A percentile compares a stretch with the other conserved stretches of the same genome.
Conservation (phyloP, 768 basidiomycete genomes). For the Xerocomellus amylosporus region DNA sequence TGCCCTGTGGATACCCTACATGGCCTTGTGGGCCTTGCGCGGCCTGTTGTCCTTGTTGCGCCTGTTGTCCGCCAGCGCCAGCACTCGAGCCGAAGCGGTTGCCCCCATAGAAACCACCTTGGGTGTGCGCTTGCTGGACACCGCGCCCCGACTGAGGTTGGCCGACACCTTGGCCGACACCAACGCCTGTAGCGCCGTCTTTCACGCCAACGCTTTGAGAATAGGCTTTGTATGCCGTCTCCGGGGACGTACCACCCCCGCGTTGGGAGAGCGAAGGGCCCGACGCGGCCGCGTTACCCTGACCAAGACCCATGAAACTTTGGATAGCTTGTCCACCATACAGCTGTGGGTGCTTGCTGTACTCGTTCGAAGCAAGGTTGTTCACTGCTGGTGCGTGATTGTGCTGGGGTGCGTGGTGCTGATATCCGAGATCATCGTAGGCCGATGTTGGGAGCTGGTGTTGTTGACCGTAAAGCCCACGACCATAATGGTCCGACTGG, state of each 20-base stretch:
- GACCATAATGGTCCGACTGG: constrained; percentile 59
- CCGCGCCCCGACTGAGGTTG: constrained; percentile 42
- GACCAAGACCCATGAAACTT: constrained; percentile 66
- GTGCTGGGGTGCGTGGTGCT: constrained; percentile 54
- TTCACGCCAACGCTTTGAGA: constrained; percentile 50
- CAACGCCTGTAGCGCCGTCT: constrained; percentile 51
- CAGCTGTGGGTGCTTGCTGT: constrained; percentile 43
- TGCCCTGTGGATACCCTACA: constrained; percentile 51
- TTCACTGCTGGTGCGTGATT: constrained; percentile 50
- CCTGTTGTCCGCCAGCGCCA: constrained; percentile 46
- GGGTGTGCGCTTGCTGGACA: constrained; percentile 42
- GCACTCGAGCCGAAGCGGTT: constrained; percentile 44
- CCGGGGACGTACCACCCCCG: constrained; percentile 56
- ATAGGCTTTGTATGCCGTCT: constrained; percentile 75
- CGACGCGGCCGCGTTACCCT: constrained; percentile 38
- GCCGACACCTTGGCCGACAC: constrained; percentile 35
- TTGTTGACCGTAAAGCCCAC: constrained; percentile 65
- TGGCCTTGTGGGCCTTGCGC: constrained; percentile 38
- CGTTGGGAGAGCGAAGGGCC: constrained; percentile 48
- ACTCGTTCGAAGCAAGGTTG: constrained; percentile 41
- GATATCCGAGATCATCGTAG: constrained; percentile 53
- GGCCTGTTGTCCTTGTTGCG: constrained; percentile 43
- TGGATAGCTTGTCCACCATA: constrained; percentile 61
- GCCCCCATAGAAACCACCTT: constrained; percentile 45
- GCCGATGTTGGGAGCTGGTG: constrained; percentile 42